These are phyloP conservation scores for Macadamia tetraphylla DNA, from an alignment of 164 flowering plant species.

Conservation along the genomic window DNA sequence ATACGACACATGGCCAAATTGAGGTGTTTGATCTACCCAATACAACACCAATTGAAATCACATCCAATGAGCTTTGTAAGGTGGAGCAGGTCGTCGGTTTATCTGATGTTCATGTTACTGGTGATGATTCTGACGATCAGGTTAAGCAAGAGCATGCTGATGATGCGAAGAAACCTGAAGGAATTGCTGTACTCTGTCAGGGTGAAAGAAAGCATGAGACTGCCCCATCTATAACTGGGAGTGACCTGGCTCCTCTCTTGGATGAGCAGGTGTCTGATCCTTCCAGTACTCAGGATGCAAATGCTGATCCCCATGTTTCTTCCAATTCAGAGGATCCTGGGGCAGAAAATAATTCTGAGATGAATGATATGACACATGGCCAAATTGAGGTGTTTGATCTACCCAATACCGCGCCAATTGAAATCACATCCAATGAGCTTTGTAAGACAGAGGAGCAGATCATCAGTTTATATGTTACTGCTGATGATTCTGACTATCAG, in stretches of 20 bases:
- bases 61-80: neutral
- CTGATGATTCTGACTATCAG: neutral
- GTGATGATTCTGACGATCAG: slow-evolving; percentile 2
- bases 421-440: neutral
- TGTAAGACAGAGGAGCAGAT: neutral
- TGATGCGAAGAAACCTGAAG: slow-evolving; percentile 5
- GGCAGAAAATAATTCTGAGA: neutral
- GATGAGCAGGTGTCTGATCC: neutral
- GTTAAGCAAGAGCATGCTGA: neutral
- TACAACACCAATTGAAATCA: neutral
- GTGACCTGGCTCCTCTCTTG: neutral
- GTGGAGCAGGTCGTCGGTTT: neutral
- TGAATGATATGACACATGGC: neutral
- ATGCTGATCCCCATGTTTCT: neutral
- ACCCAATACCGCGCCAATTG: neutral
- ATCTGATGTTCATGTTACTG: neutral
- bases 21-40: neutral
- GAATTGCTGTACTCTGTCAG: neutral
- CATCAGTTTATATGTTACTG: neutral
- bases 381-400: slow-evolving; percentile 1
- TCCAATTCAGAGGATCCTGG: neutral
- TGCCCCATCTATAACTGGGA: neutral
- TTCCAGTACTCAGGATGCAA: neutral
- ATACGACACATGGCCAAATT: neutral
- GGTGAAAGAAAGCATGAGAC: neutral